phyloP scores from a whole-genome alignment of 768 basidiomycete species.

The Clathrus columnatus region DNA sequence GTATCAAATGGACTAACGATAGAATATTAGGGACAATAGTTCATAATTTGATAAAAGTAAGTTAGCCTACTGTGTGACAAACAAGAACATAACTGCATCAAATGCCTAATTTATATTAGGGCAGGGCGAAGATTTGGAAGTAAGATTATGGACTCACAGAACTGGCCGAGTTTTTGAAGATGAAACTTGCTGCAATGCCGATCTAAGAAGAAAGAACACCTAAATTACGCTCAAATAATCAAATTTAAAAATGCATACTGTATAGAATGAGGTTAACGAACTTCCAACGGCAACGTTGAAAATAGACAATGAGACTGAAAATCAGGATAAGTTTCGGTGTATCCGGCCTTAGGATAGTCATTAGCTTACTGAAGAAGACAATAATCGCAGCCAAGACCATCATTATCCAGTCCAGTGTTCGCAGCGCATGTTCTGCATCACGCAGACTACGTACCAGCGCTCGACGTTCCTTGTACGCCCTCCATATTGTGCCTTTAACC shows the following conservation, averaged over 20 bases:
- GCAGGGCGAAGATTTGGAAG: not conserved
- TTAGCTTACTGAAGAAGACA: conserved; percentile 44
- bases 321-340: not conserved
- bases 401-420: conserved; percentile 54
- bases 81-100: conserved; percentile 74
- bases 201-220: conserved; percentile 23
- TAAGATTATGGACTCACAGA: conserved; percentile 21
- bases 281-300: conserved; percentile 60
- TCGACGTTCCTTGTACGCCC: conserved; percentile 71
- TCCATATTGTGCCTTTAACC: conserved; percentile 58
- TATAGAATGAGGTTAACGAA: conserved; percentile 64
- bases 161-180: conserved; percentile 70
- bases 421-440: conserved; percentile 61
- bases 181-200: conserved; percentile 66
- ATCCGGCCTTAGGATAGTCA: not conserved
- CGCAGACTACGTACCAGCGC: conserved; percentile 69
- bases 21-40: not conserved
- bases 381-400: conserved; percentile 54
- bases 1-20: conserved; percentile 62
- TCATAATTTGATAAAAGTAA: conserved; percentile 1
- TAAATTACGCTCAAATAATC: not conserved
- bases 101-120: conserved; percentile 33
- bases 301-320: conserved; percentile 48
- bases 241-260: conserved; percentile 18
- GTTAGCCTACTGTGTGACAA: conserved; percentile 67